Evolutionary conservation across 306 rosid genomes (phyloP).

Genomic region (Lotus japonicus): DNA sequence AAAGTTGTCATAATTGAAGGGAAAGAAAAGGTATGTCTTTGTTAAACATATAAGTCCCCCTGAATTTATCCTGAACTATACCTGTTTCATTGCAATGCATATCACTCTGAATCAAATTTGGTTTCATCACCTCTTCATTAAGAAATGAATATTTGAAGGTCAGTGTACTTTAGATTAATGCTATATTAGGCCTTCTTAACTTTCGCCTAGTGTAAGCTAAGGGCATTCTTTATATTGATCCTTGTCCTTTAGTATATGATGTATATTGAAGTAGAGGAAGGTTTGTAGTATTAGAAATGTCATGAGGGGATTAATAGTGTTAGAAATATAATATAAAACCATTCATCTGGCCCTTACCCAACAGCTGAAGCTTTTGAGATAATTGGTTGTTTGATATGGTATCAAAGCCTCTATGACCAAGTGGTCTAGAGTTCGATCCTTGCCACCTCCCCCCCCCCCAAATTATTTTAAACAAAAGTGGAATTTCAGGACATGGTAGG

Average conservation of each 20-base stretch:
- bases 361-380: too few species aligned
- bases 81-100: background rate
- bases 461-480: too few species aligned
- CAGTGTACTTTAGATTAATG: background rate
- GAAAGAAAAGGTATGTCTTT: slow-evolving; percentile 39
- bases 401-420: too few species aligned
- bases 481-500: too few species aligned
- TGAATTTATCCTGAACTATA: slow-evolving; percentile 5
- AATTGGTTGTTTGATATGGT: too few species aligned
- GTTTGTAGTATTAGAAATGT: background rate
- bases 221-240: background rate
- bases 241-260: background rate
- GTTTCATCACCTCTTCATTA: background rate
- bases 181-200: slow-evolving; percentile 9
- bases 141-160: slow-evolving; percentile 5
- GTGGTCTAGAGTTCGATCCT: too few species aligned
- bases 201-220: background rate
- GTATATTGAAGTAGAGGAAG: background rate
- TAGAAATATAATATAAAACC: too few species aligned
- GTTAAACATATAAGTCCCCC: background rate
- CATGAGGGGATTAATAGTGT: background rate
- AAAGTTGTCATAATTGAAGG: slow-evolving; percentile 41
- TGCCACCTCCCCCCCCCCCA: too few species aligned
- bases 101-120: background rate
- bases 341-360: too few species aligned